phyloP scores from a whole-genome alignment of 2,329 filamentous ascomycete genomes.

The Penicillium sp. region DNA sequence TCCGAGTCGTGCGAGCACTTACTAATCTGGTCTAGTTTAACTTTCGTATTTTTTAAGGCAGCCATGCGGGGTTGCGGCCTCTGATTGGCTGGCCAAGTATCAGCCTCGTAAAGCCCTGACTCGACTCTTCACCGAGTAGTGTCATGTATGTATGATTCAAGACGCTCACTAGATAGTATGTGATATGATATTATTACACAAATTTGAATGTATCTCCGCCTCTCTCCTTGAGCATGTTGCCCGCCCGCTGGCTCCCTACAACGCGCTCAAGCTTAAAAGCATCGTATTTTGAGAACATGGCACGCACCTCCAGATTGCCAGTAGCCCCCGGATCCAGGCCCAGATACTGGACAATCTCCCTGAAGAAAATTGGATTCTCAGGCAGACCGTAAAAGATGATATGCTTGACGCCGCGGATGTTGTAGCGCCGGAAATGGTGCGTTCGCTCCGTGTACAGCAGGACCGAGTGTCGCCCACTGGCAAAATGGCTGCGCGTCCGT shows the following conservation, averaged over 20 bases:
- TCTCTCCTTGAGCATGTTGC: slow-evolving; percentile 76
- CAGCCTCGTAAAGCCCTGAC: too few species aligned
- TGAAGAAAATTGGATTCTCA: slow-evolving; percentile 65
- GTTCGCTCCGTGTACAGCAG: slow-evolving; percentile 89
- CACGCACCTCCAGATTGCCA: slow-evolving; percentile 45
- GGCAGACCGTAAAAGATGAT: slow-evolving; percentile 89
- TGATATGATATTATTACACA: too few species aligned
- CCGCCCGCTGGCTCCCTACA: slow-evolving; percentile 74
- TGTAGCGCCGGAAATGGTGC: slow-evolving; percentile 94
- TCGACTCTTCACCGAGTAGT: not conserved
- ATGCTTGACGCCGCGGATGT: slow-evolving; percentile 72
- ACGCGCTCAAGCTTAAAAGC: slow-evolving; percentile 82
- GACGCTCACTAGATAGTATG: too few species aligned
- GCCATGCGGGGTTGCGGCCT: not conserved
- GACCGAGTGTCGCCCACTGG: slow-evolving; percentile 74
- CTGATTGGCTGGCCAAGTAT: too few species aligned
- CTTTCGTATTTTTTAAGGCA: not conserved
- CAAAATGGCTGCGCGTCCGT: slow-evolving; percentile 81
- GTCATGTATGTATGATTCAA: too few species aligned
- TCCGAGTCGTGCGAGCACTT: not conserved
- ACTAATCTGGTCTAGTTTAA: not conserved
- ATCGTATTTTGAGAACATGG: slow-evolving; percentile 84
- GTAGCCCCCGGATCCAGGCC: slow-evolving; percentile 44
- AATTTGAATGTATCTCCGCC: slow-evolving; percentile 92
- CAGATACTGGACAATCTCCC: slow-evolving; percentile 41